Evolutionary conservation across 331 rosid species (phyloP), one percentile per base, ranked within the genome.

Genomic region (Malus hybrid): DNA sequence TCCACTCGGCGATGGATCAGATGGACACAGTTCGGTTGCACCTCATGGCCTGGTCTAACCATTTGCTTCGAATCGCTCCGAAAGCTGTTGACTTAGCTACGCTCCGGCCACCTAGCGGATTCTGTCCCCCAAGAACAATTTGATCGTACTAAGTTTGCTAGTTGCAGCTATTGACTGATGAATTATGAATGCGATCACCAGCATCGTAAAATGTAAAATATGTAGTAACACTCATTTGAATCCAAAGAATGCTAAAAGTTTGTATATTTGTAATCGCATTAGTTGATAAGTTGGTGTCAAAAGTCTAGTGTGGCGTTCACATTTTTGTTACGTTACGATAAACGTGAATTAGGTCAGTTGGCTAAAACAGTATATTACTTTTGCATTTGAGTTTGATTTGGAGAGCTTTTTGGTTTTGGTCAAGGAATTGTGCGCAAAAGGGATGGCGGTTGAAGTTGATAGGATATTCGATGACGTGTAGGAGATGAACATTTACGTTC

Each of bases 21-120:
- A 67, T 74, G 86, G 83, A 82, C 3, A 77, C 29, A 36, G 73
- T 84, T 70, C 78, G 24, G 55, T 65, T 86, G 60, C 84, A 82
- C 62, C 36, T 79, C 57, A 86, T 84, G 86, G 80, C 78, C 1
- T 86, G 87, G 86, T 78, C 86, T 15, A 76, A 79, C 54, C 85
- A 54, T 67, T 48, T 70, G 33, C 61, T 56, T 66, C 73, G 74
- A 19, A 1, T 5, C 7, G 8, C 67, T 50, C 42, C 68, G 11
- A 81, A 52, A 33, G 12, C 57, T 34, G 15, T 66, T 33, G 69
- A 59, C 7, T 65, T 61, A 3, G 29, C 79, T 10, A 32, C 67
- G 15, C 83, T 85, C 11, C 69, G 52, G 18, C 85, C 85, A 5
- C 86, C 86, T 1, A 46, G 2, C 18, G 73, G 56, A 20, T 31